Conservation (phyloP, 345 rosid genomes). For the Aethionema arabicum region DNA sequence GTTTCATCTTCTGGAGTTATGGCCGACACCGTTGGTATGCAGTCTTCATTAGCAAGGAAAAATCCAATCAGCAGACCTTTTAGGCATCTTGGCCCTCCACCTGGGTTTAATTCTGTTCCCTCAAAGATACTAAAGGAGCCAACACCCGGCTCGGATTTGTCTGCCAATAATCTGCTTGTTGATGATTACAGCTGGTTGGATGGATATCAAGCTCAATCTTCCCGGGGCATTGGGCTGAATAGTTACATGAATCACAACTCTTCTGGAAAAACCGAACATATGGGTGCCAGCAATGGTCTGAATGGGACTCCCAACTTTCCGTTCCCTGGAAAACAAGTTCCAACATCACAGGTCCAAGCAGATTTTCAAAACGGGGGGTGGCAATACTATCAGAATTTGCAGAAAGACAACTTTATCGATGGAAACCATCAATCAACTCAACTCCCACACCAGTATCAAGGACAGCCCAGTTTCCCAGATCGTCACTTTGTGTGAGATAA, state of each 20-base stretch:
- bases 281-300: conserved; percentile 49
- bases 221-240: conserved; percentile 45
- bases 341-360: conserved; percentile 46
- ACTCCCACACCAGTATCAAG: conserved; percentile 77
- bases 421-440: conserved; percentile 59
- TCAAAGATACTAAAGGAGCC: conserved; percentile 53
- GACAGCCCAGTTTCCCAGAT: conserved; percentile 72
- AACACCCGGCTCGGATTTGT: conserved; percentile 42
- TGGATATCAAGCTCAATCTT: conserved; percentile 74
- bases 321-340: conserved; percentile 79
- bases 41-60: conserved; percentile 46
- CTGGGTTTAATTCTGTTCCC: conserved; percentile 77
- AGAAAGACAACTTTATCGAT: conserved; percentile 46
- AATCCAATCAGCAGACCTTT: conserved; percentile 77
- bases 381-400: conserved; percentile 51
- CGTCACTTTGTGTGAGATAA: conserved; percentile 81
- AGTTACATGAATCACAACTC: conserved; percentile 44
- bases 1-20: conserved; percentile 48
- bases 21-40: conserved; percentile 45
- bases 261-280: conserved; percentile 49
- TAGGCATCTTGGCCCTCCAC: conserved; percentile 92
- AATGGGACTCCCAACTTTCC: conserved; percentile 66
- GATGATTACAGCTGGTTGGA: conserved; percentile 99
- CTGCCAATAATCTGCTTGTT: conserved; percentile 36
- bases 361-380: conserved; percentile 47